Conservation (phyloP, 495 filamentous ascomycete genomes). For the Podospora pseudopauciseta region DNA sequence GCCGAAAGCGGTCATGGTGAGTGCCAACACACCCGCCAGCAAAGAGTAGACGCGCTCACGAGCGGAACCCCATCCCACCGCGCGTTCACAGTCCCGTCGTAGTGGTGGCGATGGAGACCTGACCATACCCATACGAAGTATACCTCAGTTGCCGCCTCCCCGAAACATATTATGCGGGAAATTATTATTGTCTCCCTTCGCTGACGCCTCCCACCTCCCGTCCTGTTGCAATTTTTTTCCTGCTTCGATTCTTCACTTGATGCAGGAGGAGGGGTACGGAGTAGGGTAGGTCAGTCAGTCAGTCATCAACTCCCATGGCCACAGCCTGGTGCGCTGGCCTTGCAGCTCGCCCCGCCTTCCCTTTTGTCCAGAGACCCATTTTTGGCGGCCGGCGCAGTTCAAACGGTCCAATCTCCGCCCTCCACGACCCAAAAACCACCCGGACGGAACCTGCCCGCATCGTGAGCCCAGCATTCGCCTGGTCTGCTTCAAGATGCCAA, state of each 20-base stretch:
- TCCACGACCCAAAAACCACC: slow-evolving; percentile 34
- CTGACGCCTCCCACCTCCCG: not conserved
- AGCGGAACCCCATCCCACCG: not conserved
- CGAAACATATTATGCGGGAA: not conserved
- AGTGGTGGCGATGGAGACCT: not conserved
- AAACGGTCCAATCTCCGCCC: slow-evolving; percentile 27
- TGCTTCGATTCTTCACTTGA: slow-evolving; percentile 1
- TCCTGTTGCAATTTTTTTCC: not conserved
- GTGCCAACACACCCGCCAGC: not conserved
- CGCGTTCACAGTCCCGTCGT: not conserved
- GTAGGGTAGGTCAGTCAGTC: not conserved
- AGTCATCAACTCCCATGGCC: slow-evolving; percentile 1
- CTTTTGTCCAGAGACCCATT: slow-evolving; percentile 18
- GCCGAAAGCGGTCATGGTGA: not conserved
- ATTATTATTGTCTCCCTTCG: slow-evolving; percentile 2
- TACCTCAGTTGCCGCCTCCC: not conserved
- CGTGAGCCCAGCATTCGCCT: slow-evolving; percentile 23
- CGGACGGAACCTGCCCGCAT: slow-evolving; percentile 25
- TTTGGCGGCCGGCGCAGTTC: slow-evolving; percentile 21
- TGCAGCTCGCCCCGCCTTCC: slow-evolving; percentile 33
- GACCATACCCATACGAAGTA: no score
- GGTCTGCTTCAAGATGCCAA: slow-evolving; percentile 29
- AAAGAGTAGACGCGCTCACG: not conserved
- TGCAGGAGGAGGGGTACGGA: not conserved
- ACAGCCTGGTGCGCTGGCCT: slow-evolving; percentile 36